phyloP scores from a whole-genome alignment of 2,329 filamentous ascomycete genomes.

The Botryotinia convoluta region DNA sequence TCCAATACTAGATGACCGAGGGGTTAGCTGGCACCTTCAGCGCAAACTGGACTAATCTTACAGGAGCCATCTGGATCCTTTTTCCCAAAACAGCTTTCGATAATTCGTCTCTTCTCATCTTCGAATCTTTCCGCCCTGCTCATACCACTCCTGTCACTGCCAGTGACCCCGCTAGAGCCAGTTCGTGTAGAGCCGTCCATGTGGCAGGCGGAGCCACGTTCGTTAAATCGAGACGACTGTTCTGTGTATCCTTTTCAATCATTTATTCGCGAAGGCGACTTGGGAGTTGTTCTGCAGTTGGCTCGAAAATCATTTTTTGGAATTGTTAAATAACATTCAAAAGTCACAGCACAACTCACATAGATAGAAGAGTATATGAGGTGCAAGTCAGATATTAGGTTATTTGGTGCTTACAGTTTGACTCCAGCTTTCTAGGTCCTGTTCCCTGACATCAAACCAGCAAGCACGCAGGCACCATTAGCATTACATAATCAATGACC shows the following conservation, averaged over 20 bases:
- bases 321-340: background rate
- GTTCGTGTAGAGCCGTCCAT: conserved; percentile 38
- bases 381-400: conserved; percentile 10
- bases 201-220: conserved; percentile 38
- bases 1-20: conserved; percentile 60
- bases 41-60: conserved; percentile 42
- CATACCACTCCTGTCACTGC: conserved; percentile 33
- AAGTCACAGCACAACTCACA: background rate
- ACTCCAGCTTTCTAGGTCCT: background rate
- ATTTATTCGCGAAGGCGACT: conserved; percentile 14
- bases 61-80: conserved; percentile 81
- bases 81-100: conserved; percentile 92
- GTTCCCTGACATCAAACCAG: conserved; percentile 15
- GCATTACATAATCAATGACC: conserved; percentile 11
- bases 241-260: conserved; percentile 18
- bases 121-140: conserved; percentile 79
- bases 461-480: background rate
- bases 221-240: conserved; percentile 15
- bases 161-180: conserved; percentile 38
- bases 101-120: conserved; percentile 92
- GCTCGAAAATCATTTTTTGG: conserved; percentile 12
- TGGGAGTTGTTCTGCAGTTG: conserved; percentile 4
- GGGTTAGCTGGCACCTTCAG: conserved; percentile 26
- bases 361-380: background rate
- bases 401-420: conserved; percentile 14